Base-by-base conservation (phyloP, 202 grass and related monocot genomes). In the Tripidium arundinaceum region DNA sequence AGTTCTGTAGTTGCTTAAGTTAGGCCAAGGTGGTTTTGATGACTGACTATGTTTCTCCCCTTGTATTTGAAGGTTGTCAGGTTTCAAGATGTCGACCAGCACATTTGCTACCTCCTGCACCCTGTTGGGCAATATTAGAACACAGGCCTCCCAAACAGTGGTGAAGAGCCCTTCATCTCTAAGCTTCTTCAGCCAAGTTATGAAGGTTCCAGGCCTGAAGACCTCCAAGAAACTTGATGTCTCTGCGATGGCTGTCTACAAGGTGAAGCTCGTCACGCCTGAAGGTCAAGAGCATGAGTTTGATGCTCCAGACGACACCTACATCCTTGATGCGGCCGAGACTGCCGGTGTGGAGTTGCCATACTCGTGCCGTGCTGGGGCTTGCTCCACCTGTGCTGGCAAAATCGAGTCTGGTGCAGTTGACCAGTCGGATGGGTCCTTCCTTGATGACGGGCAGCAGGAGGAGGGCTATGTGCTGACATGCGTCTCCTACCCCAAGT, bases 341-440 rank as follows among this genome's bases (percentile, higher is more conserved):
- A 71, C 70, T 0, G 89, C 89, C 0, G 94, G 91, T 11, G 77
- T 94, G 27, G 94, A 97, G 80, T 68, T 97, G 79, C 94, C 94
- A 5, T 97, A 91, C 83, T 97, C 94, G 0, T 97, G 94, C 83
- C 86, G 91, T 16, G 94, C 94, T 0, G 94, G 91, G 13, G 94
- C 94, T 4, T 97, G 94, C 76, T 93, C 91, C 47, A 97, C 89
- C 24, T 97, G 94, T 14, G 94, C 94, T 0, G 94, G 94, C 29
- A 81, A 88, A 68, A 87, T 97, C 0, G 85, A 66, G 42, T 13
- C 45, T 0, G 94, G 94, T 14, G 7, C 29, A 0, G 94, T 97
- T 0, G 94, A 97, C 77, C 91, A 97, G 77, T 90, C 94, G 0
- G 94, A 97, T 38, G 94, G 94, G 39, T 97, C 94, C 4, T 97